Evolutionary conservation across 139 green algal genomes (phyloP).

Genomic region (Chlorella sp.): DNA sequence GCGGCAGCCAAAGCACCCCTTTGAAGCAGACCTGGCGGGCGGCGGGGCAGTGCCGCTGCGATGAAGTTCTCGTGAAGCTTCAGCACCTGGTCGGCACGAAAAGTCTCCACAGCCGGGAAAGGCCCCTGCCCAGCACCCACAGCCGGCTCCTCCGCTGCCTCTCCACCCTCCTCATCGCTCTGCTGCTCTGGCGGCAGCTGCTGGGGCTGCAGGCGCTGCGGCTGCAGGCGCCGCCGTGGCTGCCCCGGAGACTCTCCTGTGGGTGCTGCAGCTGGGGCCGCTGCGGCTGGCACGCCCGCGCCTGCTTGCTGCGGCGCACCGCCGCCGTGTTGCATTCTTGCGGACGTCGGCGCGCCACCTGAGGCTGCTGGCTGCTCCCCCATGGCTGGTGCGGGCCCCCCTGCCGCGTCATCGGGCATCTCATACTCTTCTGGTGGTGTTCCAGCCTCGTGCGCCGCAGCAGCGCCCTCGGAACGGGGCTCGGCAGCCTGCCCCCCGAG

Average conservation of each 20-base stretch:
- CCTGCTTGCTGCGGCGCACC: neutral
- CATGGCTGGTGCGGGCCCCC: neutral
- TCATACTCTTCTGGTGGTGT: neutral
- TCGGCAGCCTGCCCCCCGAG: neutral
- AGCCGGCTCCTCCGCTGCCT: too few species aligned
- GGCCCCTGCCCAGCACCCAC: too few species aligned
- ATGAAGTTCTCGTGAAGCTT: too few species aligned
- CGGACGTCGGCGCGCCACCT: neutral
- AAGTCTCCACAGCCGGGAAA: too few species aligned
- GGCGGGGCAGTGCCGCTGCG: too few species aligned
- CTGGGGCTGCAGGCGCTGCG: too few species aligned
- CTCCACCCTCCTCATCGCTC: too few species aligned
- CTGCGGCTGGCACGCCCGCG: neutral
- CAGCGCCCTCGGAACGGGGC: neutral
- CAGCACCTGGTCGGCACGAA: too few species aligned
- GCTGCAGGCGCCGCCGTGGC: too few species aligned
- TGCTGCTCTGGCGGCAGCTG: too few species aligned
- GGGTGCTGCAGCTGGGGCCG: neutral
- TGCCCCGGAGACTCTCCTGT: neutral
- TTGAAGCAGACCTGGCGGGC: too few species aligned
- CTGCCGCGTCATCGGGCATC: neutral
- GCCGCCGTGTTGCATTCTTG: neutral
- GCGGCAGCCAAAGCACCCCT: neutral
- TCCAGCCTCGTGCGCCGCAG: neutral
- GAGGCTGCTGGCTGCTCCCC: neutral